Base-by-base conservation (phyloP, 192 early-diverging fungal genomes). In the Linnemannia zychae region DNA sequence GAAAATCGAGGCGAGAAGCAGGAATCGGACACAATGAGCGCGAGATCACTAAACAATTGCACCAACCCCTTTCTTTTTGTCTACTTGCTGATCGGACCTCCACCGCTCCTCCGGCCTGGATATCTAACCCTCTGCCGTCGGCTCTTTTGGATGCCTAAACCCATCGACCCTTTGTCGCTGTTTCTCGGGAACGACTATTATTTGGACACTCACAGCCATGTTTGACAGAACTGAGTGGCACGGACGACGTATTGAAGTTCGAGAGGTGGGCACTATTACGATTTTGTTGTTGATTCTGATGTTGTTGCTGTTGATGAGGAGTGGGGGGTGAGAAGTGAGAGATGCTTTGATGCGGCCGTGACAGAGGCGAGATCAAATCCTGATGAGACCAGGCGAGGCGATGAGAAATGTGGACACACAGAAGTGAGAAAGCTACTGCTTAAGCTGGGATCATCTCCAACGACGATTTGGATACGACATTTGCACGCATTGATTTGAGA, bases 181-280 rank as follows among this genome's bases (percentile, higher is more conserved):
- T 20, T 44, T 44, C n/a, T 16, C 1, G 67, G 37, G 22, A 68
- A 38, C 9, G 40, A n/a, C 37, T n/a, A 36, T 11, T 33, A 7
- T n/a, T 18, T 12, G 38, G 20, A 48, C 16, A 7, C 40, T 47
- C 63, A 57, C 88, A 96, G 96, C 92, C 18, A 94, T 93, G 89
- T 96, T 95, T 84, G 91, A 95, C 86, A 91, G 94, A 68, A 94
- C 92, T 86, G 94, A 96, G 68, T 94, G 93, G 95, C 90, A 94
- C 78, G 94, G 94, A 67, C 75, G 92, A 75, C 87, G 89, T 72
- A 87, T 97, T 78, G 94, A 95, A 94, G 96, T 97, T 77, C 89
- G 95, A 57, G 94, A 96, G 93, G 96, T 91, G 87, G 83, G 87
- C 24, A 75, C 72, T 37, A 69, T 11, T 68, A 20, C 36, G 34